Conservation (phyloP, 139 green algal species). For the Micractinium sp. region DNA sequence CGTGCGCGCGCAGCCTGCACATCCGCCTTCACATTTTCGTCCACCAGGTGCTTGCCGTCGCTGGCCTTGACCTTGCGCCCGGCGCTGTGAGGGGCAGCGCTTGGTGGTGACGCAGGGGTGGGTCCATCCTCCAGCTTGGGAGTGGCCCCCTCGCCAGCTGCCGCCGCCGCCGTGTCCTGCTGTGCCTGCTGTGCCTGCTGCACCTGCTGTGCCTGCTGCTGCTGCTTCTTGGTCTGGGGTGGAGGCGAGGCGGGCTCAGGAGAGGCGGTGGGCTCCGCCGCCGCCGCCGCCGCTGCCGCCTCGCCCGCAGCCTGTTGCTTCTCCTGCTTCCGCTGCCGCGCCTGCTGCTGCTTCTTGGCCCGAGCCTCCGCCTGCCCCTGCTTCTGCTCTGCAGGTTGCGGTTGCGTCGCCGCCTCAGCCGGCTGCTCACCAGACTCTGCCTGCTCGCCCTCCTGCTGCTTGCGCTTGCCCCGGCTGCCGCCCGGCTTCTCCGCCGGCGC, state of each 20-base stretch:
- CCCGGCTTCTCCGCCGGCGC: neutral
- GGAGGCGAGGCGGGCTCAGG: neutral
- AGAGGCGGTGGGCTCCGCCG: neutral
- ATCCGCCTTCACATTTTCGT: slow-evolving; percentile 6
- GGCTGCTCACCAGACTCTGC: neutral
- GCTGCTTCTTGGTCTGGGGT: neutral
- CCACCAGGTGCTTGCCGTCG: slow-evolving; percentile 1
- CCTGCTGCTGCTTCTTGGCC: neutral
- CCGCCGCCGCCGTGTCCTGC: neutral
- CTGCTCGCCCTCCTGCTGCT: neutral
- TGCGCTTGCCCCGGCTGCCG: neutral
- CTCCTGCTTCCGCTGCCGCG: neutral
- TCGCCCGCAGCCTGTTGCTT: neutral
- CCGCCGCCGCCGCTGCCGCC: neutral
- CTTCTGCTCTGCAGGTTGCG: neutral
- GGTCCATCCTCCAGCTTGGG: neutral
- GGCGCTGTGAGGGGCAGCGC: neutral
- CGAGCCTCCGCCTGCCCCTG: neutral
- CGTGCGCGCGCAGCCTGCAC: neutral
- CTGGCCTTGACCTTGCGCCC: neutral
- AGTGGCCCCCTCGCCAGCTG: neutral
- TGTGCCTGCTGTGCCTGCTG: slow-evolving; percentile 1
- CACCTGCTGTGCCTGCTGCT: slow-evolving; percentile 1
- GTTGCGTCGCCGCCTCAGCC: neutral
- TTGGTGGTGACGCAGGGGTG: neutral